phyloP scores from a whole-genome alignment of 306 rosid species.

The Bauhinia variegata region DNA sequence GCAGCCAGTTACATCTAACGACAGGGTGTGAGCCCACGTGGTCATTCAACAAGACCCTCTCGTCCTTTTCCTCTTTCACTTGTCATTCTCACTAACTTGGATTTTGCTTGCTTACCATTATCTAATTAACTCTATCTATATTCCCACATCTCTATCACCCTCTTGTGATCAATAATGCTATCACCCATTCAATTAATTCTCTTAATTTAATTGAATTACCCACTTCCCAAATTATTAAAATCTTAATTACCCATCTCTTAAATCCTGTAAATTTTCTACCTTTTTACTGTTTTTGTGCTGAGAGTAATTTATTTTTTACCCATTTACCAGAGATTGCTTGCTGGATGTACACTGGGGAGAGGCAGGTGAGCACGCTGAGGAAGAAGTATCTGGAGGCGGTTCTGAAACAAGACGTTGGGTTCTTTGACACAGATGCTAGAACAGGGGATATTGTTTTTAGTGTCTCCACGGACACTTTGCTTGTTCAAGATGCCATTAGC shows the following conservation, averaged over 20 bases:
- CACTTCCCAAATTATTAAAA: not conserved
- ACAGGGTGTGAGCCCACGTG: constrained; percentile 48
- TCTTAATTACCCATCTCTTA: not conserved
- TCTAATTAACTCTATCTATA: constrained; percentile 8
- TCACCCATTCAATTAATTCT: not conserved
- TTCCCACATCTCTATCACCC: constrained; percentile 27
- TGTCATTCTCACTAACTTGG: constrained; percentile 29
- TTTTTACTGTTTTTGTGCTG: too few species aligned
- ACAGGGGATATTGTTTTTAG: constrained; percentile 98
- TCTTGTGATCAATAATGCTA: constrained; percentile 12
- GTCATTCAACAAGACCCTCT: constrained; percentile 26
- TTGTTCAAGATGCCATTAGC: constrained; percentile 97
- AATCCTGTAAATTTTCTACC: not conserved
- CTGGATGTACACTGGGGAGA: constrained; percentile 98
- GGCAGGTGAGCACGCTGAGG: constrained; percentile 89
- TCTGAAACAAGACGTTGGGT: constrained; percentile 93
- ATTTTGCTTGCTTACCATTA: constrained; percentile 32
- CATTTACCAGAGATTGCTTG: constrained; percentile 81
- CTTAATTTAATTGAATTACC: constrained; percentile 17
- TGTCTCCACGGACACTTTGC: constrained; percentile 92
- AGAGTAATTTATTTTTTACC: not conserved
- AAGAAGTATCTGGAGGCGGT: constrained; percentile 96
- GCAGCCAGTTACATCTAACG: constrained; percentile 37
- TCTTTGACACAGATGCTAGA: constrained; percentile 95
- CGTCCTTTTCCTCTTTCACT: constrained; percentile 44